Base-by-base conservation (phyloP, 768 basidiomycete genomes). In the Phallus indusiatus region DNA sequence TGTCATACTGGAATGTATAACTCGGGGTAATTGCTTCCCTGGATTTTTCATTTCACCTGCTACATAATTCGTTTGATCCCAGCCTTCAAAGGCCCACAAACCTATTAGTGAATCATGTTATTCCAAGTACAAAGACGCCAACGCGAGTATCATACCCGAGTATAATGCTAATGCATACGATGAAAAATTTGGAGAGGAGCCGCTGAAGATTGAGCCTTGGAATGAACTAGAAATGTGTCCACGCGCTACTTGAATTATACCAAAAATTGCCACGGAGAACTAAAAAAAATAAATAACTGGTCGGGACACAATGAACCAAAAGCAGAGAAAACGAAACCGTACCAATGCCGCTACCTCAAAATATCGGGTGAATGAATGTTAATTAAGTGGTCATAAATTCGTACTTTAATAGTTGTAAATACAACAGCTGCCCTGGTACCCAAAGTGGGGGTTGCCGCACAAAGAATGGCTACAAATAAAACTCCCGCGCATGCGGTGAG, bases 71-170 rank as follows among this genome's bases (percentile, higher is more conserved):
- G 81, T 86, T 71, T 90, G 88, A 66, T 94, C 94, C 94, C 94
- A 99, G 0, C 95, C 95, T 70, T 94, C 94, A 64, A 91, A 94
- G 1, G 94, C 94, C 91, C 89, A 97, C 4, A 98, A 74, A 9
- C 57, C 57, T 59, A 22, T 5, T 14, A 51, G 12, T 34, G 5
- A 4, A 47, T 33, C 16, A 34, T 18, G 28, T 28, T 56, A 24
- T 22, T n/a, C 48, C 7, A 9, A 47, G 10, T 1, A 55, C 5
- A 42, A 42, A n/a, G 17, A 3, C 28, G 28, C 28, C 4, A 7
- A 28, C 28, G 28, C 20, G n/a, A 11, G 21, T 4, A 37, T 33
- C 49, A n/a, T 7, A 2, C 93, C 91, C 11, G 93, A 95, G 71
- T 96, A 99, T 6, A 97, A 75, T 0, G 94, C 95, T n/a, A 97